A percentile compares a stretch with the other conserved stretches of the same genome.
Conservation (phyloP, 352 stramenopile genomes). For the Pythium dissimile region DNA sequence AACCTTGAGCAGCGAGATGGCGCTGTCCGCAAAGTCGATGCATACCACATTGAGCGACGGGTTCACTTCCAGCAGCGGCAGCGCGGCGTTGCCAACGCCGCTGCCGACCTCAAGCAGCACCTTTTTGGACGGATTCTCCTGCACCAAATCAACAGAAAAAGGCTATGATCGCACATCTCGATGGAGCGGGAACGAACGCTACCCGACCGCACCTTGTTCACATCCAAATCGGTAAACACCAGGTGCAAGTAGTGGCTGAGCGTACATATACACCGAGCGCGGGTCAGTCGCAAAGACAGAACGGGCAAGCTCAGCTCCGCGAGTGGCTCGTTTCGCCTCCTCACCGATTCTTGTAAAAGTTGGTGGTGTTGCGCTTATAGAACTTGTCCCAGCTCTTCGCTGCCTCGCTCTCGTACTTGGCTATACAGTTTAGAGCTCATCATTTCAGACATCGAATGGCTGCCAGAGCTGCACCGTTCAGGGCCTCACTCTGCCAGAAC, state of each 20-base stretch:
- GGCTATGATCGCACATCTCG: not conserved
- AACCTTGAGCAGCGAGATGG: conserved; percentile 91
- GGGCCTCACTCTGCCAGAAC: conserved; percentile 82
- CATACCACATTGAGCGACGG: conserved; percentile 81
- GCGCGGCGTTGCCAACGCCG: conserved; percentile 93
- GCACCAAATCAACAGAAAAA: not conserved
- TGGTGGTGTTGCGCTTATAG: conserved; percentile 91
- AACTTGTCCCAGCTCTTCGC: conserved; percentile 93
- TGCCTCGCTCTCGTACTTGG: conserved; percentile 82
- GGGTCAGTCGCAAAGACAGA: not conserved
- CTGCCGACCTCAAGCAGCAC: conserved; percentile 93
- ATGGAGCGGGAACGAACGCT: too few species aligned
- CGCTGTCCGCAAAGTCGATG: conserved; percentile 92
- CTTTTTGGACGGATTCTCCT: conserved; percentile 38
- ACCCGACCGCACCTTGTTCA: conserved; percentile 50
- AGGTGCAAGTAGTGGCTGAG: conserved; percentile 92
- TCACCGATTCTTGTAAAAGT: conserved; percentile 94
- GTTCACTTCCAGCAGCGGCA: conserved; percentile 93
- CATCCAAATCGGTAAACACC: conserved; percentile 86
- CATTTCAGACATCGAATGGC: not conserved
- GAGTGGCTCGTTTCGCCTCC: too few species aligned
- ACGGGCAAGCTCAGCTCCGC: too few species aligned
- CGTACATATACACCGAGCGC: not conserved
- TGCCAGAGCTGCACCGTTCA: conserved; percentile 1
- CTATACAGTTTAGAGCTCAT: conserved; percentile 20